These are phyloP conservation scores for Lactarius sp. DNA, from an alignment of 768 basidiomycete genomes.

Conservation along the genomic window DNA sequence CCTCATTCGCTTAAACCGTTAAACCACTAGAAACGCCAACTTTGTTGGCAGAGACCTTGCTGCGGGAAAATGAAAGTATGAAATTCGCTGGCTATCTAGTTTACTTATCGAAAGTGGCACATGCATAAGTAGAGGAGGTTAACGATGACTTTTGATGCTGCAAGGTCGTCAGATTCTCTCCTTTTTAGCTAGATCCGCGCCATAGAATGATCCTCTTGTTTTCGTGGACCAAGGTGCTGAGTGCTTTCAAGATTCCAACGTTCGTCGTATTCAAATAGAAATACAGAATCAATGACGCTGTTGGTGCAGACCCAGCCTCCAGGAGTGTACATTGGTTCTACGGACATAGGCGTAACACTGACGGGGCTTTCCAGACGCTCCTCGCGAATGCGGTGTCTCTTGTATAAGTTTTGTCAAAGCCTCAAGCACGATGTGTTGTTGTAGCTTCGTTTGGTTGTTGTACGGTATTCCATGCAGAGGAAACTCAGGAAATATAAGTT, in stretches of 20 bases:
- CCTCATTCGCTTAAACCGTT: too few species aligned
- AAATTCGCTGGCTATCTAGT: too few species aligned
- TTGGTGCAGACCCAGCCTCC: constrained; percentile 47
- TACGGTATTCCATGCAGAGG: not conserved
- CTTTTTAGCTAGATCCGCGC: constrained; percentile 38
- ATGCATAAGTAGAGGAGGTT: too few species aligned
- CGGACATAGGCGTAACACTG: not conserved
- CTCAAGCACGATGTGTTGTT: not conserved
- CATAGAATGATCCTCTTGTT: constrained; percentile 37
- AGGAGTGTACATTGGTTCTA: constrained; percentile 31
- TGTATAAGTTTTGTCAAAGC: too few species aligned
- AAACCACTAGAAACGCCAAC: too few species aligned
- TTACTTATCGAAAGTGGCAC: too few species aligned
- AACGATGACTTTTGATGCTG: too few species aligned
- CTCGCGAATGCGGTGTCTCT: too few species aligned
- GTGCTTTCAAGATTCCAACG: constrained; percentile 38
- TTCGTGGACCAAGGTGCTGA: not conserved
- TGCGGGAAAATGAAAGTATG: too few species aligned
- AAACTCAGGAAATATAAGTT: too few species aligned
- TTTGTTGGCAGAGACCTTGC: too few species aligned
- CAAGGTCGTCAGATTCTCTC: too few species aligned
- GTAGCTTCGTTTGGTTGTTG: not conserved
- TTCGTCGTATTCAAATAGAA: constrained; percentile 37
- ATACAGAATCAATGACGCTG: constrained; percentile 33
- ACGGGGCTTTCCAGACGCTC: not conserved